Evolutionary conservation across 345 rosid genomes (phyloP).

Genomic region (Jatropha curcas): DNA sequence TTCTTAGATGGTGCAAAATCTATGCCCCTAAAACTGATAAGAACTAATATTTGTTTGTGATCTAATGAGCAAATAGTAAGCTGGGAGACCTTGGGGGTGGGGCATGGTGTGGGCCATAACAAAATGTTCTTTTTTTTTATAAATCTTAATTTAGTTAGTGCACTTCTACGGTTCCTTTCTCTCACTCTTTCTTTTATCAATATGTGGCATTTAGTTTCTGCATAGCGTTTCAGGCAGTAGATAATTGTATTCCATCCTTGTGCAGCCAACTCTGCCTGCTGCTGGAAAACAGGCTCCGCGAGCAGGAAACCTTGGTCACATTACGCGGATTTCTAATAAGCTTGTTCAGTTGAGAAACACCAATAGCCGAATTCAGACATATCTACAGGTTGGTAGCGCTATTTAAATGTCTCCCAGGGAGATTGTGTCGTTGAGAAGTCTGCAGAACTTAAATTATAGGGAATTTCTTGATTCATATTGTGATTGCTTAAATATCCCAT

Average conservation of each 20-base stretch:
- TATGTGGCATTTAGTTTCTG: not conserved
- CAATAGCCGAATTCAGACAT: constrained; percentile 54
- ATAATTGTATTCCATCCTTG: constrained; percentile 11
- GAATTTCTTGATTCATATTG: not conserved
- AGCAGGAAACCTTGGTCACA: constrained; percentile 86
- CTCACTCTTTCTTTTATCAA: not conserved
- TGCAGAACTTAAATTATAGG: not conserved
- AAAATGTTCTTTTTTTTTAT: not conserved
- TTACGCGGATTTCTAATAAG: constrained; percentile 80
- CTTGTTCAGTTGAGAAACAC: constrained; percentile 70
- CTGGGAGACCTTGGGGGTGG: no score
- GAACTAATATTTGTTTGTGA: not conserved
- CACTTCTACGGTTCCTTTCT: not conserved
- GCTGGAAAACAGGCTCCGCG: constrained; percentile 74
- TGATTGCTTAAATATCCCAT: no score
- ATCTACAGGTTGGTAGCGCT: constrained; percentile 66
- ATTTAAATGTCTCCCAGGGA: not conserved
- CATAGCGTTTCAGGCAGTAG: not conserved
- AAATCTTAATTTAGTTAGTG: not conserved
- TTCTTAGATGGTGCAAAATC: not conserved
- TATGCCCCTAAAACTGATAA: not conserved
- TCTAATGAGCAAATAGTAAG: not conserved
- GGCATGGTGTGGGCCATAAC: not conserved
- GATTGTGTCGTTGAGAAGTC: not conserved
- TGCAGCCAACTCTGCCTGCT: constrained; percentile 80